phyloP scores from a whole-genome alignment of 208 protist genomes.

The Leishmania gerbilli region DNA sequence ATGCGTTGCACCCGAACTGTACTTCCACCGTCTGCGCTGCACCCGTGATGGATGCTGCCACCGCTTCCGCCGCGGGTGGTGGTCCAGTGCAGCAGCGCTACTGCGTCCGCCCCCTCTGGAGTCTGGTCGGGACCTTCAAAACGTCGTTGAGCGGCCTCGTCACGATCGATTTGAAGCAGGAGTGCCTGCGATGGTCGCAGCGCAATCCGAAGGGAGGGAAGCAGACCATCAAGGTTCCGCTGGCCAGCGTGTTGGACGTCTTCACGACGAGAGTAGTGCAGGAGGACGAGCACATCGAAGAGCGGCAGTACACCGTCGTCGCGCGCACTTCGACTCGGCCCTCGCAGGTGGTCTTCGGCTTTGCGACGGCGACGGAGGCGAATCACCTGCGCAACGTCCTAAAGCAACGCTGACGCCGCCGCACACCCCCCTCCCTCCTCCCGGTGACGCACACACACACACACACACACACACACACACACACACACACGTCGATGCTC shows the following conservation, averaged over 20 bases:
- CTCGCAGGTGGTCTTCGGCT: slow-evolving; percentile 84
- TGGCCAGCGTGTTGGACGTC: slow-evolving; percentile 48
- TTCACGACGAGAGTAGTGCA: slow-evolving; percentile 46
- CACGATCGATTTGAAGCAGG: slow-evolving; percentile 53
- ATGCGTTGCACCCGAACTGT: neutral
- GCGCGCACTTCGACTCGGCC: slow-evolving; percentile 68
- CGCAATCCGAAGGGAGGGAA: slow-evolving; percentile 71
- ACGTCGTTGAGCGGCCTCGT: slow-evolving; percentile 63
- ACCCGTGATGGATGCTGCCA: neutral
- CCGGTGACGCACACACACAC: neutral
- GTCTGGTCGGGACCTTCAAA: slow-evolving; percentile 86
- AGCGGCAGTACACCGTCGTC: slow-evolving; percentile 60
- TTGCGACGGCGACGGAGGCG: slow-evolving; percentile 55
- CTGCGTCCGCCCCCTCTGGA: slow-evolving; percentile 73
- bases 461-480: neutral
- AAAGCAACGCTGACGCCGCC: slow-evolving; percentile 4
- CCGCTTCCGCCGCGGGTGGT: neutral
- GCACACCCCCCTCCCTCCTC: neutral
- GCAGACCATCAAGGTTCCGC: slow-evolving; percentile 59
- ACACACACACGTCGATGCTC: slow-evolving; percentile 1
- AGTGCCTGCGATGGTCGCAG: slow-evolving; percentile 72
- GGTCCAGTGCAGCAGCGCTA: slow-evolving; percentile 31
- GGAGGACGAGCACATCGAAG: slow-evolving; percentile 49
- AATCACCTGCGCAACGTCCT: slow-evolving; percentile 50
- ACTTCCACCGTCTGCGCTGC: neutral